These are phyloP conservation scores for Ophidiomyces ophidiicola DNA, from an alignment of 2,329 filamentous ascomycete genomes.

Conservation along the genomic window DNA sequence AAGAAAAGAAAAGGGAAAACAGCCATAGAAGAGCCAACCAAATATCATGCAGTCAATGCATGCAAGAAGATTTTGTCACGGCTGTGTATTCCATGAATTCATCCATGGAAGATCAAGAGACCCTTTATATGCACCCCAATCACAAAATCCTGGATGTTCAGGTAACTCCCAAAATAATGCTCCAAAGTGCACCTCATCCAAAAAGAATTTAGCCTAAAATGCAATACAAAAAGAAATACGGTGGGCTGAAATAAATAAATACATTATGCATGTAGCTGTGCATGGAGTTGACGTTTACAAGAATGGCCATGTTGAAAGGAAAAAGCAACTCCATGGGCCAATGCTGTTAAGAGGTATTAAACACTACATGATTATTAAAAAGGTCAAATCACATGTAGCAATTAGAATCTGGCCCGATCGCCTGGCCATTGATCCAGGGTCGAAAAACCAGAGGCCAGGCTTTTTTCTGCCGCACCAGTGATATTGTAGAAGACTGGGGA, in stretches of 20 bases:
- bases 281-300: constrained; percentile 9
- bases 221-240: constrained; percentile 1
- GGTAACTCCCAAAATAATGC: constrained; percentile 8
- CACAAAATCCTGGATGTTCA: background rate
- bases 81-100: constrained; percentile 6
- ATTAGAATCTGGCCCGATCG: constrained; percentile 13
- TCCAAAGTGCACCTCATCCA: constrained; percentile 5
- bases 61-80: constrained; percentile 1
- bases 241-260: constrained; percentile 1
- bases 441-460: constrained; percentile 8
- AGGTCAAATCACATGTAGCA: constrained; percentile 10
- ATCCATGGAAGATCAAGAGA: constrained; percentile 5
- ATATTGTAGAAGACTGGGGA: constrained; percentile 23
- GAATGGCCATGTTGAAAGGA: background rate
- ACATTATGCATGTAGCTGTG: constrained; percentile 6
- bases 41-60: constrained; percentile 2
- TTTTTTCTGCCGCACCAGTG: constrained; percentile 16
- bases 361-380: constrained; percentile 10
- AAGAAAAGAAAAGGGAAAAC: no score
- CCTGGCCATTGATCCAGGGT: constrained; percentile 10
- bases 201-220: background rate
- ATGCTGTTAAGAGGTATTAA: constrained; percentile 9
- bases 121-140: background rate
- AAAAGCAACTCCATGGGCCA: constrained; percentile 9
- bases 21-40: no score